These are phyloP conservation scores for Agrocybe pediades DNA, from an alignment of 768 basidiomycete species.

Conservation along the genomic window DNA sequence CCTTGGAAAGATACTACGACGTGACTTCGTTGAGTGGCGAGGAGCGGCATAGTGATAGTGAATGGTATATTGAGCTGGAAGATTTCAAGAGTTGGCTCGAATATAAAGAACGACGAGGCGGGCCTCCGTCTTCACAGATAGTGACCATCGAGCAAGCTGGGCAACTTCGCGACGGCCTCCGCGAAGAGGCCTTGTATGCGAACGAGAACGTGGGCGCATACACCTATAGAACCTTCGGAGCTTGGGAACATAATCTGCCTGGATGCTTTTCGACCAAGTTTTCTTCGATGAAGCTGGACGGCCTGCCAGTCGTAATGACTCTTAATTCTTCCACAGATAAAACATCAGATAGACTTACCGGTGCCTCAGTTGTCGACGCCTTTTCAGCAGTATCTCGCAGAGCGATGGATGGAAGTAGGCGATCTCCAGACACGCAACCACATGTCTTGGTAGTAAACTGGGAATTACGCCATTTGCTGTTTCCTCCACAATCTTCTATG, in stretches of 20 bases:
- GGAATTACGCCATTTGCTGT: slow-evolving; percentile 50
- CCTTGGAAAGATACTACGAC: slow-evolving; percentile 55
- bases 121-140: slow-evolving; percentile 30
- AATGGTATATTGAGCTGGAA: slow-evolving; percentile 12
- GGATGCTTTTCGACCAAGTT: slow-evolving; percentile 24
- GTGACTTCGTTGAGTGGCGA: slow-evolving; percentile 17
- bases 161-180: background rate
- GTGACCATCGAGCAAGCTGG: slow-evolving; percentile 26
- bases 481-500: slow-evolving; percentile 24
- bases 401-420: background rate
- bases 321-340: slow-evolving; percentile 5
- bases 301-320: slow-evolving; percentile 19
- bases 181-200: slow-evolving; percentile 2
- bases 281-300: slow-evolving; percentile 18
- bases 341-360: slow-evolving; percentile 13
- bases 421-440: slow-evolving; percentile 22
- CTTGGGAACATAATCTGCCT: slow-evolving; percentile 23
- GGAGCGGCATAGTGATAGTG: slow-evolving; percentile 7
- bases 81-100: slow-evolving; percentile 23
- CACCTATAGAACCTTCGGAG: slow-evolving; percentile 17
- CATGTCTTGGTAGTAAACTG: slow-evolving; percentile 56
- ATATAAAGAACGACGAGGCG: slow-evolving; percentile 18
- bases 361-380: slow-evolving; percentile 15
- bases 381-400: slow-evolving; percentile 13
- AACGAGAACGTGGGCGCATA: slow-evolving; percentile 25